phyloP scores from a whole-genome alignment of 2,329 filamentous ascomycete species.

The Aureobasidium sp. region DNA sequence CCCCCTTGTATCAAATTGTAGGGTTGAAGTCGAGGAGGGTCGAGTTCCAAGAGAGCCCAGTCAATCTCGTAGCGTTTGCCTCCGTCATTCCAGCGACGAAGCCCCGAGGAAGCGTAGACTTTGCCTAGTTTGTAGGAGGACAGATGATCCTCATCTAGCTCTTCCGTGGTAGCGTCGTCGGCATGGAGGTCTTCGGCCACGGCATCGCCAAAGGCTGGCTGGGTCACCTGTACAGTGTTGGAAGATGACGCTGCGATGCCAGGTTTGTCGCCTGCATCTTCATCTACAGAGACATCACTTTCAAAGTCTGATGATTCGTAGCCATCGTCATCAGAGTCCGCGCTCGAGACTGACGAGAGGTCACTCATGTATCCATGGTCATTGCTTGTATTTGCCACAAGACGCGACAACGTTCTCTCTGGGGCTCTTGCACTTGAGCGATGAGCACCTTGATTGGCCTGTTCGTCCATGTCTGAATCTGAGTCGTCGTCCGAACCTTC shows the following conservation, averaged over 20 bases:
- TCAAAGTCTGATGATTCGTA: conserved; percentile 33
- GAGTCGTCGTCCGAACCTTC: conserved; percentile 42
- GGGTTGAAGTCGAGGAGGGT: conserved; percentile 61
- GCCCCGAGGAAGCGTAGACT: conserved; percentile 82
- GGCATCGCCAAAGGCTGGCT: conserved; percentile 70
- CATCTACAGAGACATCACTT: conserved; percentile 22
- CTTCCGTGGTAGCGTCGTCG: conserved; percentile 61
- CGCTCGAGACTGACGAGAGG: conserved; percentile 15
- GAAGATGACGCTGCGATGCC: conserved; percentile 70
- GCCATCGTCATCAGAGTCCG: conserved; percentile 47
- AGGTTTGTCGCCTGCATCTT: conserved; percentile 59
- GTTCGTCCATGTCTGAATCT: conserved; percentile 39
- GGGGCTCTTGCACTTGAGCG: conserved; percentile 18
- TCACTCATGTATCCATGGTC: conserved; percentile 38
- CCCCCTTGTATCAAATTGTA: conserved; percentile 63
- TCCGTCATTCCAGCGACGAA: conserved; percentile 53
- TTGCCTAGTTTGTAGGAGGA: conserved; percentile 74
- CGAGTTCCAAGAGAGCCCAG: conserved; percentile 84
- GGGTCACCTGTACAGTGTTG: conserved; percentile 74
- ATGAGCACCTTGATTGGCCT: conserved; percentile 17
- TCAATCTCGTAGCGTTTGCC: conserved; percentile 81
- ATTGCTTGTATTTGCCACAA: conserved; percentile 31
- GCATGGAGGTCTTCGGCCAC: conserved; percentile 72
- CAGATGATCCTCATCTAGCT: conserved; percentile 74
- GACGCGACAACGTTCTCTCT: conserved; percentile 16